phyloP scores from a whole-genome alignment of 768 basidiomycete genomes.

The Ramaria sp. region DNA sequence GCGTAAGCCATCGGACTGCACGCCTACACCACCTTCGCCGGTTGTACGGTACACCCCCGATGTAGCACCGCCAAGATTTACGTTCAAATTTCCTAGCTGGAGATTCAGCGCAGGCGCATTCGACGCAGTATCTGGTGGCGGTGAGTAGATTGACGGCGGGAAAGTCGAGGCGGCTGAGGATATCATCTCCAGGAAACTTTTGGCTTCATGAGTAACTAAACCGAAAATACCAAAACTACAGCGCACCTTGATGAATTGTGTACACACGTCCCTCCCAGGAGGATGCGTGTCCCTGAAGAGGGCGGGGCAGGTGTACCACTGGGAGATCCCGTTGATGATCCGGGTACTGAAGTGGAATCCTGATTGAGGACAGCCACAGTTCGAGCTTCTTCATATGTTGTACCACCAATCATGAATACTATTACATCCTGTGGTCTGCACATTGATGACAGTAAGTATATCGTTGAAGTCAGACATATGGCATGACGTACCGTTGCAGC shows the following conservation, averaged over 20 bases:
- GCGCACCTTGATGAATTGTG: slow-evolving; percentile 88
- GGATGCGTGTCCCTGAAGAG: slow-evolving; percentile 56
- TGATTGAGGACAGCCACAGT: slow-evolving; percentile 81
- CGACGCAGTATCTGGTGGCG: slow-evolving; percentile 62
- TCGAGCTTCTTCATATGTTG: slow-evolving; percentile 92
- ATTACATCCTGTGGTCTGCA: slow-evolving; percentile 90
- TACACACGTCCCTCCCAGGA: slow-evolving; percentile 90
- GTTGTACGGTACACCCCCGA: slow-evolving; percentile 79
- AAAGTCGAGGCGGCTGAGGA: slow-evolving; percentile 56
- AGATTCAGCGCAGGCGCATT: slow-evolving; percentile 78
- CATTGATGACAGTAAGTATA: background rate
- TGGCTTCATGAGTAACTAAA: background rate
- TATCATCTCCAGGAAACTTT: slow-evolving; percentile 85
- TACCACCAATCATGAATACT: slow-evolving; percentile 92
- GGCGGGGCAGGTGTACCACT: slow-evolving; percentile 27
- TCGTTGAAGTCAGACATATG: background rate
- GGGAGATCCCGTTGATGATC: slow-evolving; percentile 34
- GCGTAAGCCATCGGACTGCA: slow-evolving; percentile 80
- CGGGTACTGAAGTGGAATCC: slow-evolving; percentile 29
- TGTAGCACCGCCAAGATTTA: slow-evolving; percentile 84
- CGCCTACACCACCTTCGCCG: slow-evolving; percentile 50
- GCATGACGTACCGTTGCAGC: slow-evolving; percentile 49
- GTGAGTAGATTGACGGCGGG: slow-evolving; percentile 58
- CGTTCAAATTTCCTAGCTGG: slow-evolving; percentile 85
- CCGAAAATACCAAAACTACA: background rate